Percentiles rank a stretch among this genome's conserved stretches.
phyloP scores from a whole-genome alignment of 2,329 filamentous ascomycete species.

The Neopestalotiopsis clavispora region DNA sequence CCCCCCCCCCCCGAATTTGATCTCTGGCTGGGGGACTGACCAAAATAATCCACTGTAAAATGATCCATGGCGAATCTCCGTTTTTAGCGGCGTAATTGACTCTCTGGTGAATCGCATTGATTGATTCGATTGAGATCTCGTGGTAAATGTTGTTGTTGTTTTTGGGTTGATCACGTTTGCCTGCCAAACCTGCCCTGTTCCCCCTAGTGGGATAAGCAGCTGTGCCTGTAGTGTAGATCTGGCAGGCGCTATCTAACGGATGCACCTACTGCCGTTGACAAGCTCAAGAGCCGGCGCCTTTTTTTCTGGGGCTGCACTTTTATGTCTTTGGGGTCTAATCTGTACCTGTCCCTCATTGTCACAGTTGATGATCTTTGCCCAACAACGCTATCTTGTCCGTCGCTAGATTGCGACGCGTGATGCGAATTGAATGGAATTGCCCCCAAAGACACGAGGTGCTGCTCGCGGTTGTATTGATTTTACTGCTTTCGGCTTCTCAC shows the following conservation, averaged over 20 bases:
- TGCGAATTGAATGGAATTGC: background rate
- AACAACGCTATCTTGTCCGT: background rate
- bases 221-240: background rate
- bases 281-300: background rate
- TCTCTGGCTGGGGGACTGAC: background rate
- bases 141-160: too few species aligned
- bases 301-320: background rate
- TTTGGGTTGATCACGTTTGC: too few species aligned
- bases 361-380: background rate
- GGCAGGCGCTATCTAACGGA: background rate
- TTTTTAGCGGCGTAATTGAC: too few species aligned
- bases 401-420: background rate
- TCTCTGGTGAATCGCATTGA: too few species aligned
- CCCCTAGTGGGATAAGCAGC: too few species aligned
- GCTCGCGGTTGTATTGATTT: background rate
- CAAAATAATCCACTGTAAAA: background rate
- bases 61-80: too few species aligned
- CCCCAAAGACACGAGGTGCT: background rate
- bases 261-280: constrained; percentile 1
- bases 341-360: too few species aligned
- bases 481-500: constrained; percentile 8
- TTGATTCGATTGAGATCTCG: too few species aligned
- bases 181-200: too few species aligned
- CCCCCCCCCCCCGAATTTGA: constrained; percentile 8
- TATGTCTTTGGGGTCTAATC: too few species aligned